Evolutionary conservation across 768 basidiomycete genomes (phyloP).

Genomic region (Termitomyces sp.): DNA sequence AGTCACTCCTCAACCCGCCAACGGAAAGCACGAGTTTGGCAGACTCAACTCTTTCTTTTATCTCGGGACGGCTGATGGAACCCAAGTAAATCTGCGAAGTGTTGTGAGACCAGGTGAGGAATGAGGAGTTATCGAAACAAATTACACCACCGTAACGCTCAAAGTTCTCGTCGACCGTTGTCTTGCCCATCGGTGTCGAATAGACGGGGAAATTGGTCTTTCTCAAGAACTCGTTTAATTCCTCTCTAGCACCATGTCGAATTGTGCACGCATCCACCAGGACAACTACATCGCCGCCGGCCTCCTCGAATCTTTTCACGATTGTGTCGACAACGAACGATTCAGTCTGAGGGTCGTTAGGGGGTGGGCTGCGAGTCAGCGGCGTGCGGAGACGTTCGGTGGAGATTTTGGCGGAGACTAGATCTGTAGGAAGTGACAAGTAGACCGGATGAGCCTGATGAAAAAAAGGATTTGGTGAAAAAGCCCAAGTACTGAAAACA

Average conservation of each 20-base stretch:
- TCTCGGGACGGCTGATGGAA: neutral
- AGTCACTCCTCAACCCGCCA: neutral
- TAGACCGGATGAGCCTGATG: neutral
- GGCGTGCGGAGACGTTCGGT: neutral
- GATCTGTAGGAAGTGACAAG: neutral
- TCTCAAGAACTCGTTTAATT: neutral
- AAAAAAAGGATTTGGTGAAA: neutral
- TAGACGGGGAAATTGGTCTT: neutral
- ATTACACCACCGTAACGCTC: neutral
- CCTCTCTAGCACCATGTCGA: neutral
- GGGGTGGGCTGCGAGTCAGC: neutral
- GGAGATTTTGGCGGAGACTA: neutral
- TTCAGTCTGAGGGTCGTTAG: neutral
- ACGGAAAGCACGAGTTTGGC: conserved; percentile 1
- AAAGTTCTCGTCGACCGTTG: neutral
- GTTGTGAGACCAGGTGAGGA: neutral
- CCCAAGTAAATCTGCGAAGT: neutral
- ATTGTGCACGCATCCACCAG: neutral
- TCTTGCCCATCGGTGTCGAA: neutral
- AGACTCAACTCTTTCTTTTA: neutral
- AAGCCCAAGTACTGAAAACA: neutral
- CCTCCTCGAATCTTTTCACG: neutral
- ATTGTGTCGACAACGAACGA: neutral
- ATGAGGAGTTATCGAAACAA: neutral
- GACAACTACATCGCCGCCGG: neutral